Conservation (phyloP, 176 grass and related monocot genomes). For the Phoenix dactylifera region DNA sequence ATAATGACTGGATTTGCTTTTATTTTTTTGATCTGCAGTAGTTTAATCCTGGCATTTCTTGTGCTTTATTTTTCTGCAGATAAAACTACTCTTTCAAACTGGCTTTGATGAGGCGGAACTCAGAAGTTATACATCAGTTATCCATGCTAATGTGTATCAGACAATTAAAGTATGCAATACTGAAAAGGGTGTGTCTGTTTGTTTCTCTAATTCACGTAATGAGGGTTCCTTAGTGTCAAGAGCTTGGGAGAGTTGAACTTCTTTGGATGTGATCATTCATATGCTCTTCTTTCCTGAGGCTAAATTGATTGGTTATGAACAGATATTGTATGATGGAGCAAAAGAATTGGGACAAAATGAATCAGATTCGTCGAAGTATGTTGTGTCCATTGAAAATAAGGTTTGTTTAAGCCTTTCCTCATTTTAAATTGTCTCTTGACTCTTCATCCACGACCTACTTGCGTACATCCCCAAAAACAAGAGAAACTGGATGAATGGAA, state of each 20-base stretch:
- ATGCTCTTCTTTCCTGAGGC: no score
- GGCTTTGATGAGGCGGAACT: conserved; percentile 80
- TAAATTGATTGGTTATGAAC: conserved; percentile 22
- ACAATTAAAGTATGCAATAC: conserved; percentile 95
- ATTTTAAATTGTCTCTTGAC: no score
- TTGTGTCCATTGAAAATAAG: conserved; percentile 59
- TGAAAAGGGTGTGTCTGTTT: conserved; percentile 72
- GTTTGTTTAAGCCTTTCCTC: conserved; percentile 24
- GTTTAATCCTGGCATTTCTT: conserved; percentile 2
- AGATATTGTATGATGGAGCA: conserved; percentile 89
- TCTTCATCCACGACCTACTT: no score
- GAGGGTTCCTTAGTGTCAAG: conserved; percentile 18
- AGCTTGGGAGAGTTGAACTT: conserved; percentile 10
- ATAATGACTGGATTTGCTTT: no score
- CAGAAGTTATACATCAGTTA: conserved; percentile 78
- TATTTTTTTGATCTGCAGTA: no score
- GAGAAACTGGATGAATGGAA: no score
- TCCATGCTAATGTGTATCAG: conserved; percentile 97
- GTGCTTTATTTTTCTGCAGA: conserved; percentile 38
- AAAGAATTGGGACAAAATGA: conserved; percentile 83
- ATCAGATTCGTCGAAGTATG: conserved; percentile 60
- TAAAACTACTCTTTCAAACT: conserved; percentile 94
- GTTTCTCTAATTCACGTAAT: conserved; percentile 27
- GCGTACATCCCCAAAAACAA: no score
- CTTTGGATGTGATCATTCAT: conserved; percentile 7